A percentile compares a stretch with the other conserved stretches of the same genome.
Evolutionary conservation across 2,329 filamentous ascomycete genomes (phyloP).

Genomic region (Salinomyces thailandicus): DNA sequence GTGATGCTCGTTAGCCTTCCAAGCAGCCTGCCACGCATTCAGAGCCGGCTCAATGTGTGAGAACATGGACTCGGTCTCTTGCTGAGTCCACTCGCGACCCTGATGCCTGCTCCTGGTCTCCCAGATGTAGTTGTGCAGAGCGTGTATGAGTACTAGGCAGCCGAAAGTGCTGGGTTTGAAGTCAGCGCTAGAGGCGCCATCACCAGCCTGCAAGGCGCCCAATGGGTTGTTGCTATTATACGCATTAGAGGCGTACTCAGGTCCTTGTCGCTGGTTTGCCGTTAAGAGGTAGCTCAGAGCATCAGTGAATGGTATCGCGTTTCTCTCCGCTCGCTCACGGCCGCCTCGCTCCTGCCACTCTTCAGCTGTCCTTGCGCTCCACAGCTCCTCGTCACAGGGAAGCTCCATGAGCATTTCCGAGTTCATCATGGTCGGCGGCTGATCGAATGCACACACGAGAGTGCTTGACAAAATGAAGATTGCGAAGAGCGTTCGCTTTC

Average conservation of each 20-base stretch:
- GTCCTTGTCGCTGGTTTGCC: slow-evolving; percentile 52
- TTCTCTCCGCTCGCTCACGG: slow-evolving; percentile 55
- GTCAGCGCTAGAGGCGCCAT: slow-evolving; percentile 40
- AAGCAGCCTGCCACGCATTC: slow-evolving; percentile 87
- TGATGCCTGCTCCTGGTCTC: slow-evolving; percentile 86
- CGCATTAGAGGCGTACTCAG: slow-evolving; percentile 13
- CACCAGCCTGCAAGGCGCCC: slow-evolving; percentile 12
- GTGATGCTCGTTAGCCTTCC: slow-evolving; percentile 77
- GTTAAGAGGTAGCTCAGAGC: slow-evolving; percentile 72
- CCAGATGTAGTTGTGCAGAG: slow-evolving; percentile 97
- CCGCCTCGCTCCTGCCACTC: slow-evolving; percentile 73
- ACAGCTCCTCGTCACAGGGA: slow-evolving; percentile 88
- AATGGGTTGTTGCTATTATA: slow-evolving; percentile 18
- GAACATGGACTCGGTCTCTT: slow-evolving; percentile 94
- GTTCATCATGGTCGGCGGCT: slow-evolving; percentile 81
- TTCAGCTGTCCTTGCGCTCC: slow-evolving; percentile 71
- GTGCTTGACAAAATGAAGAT: slow-evolving; percentile 89
- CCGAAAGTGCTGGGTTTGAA: slow-evolving; percentile 83
- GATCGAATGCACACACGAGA: slow-evolving; percentile 84
- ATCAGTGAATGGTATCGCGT: slow-evolving; percentile 66
- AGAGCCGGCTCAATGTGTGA: slow-evolving; percentile 87
- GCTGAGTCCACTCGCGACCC: slow-evolving; percentile 77
- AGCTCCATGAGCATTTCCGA: slow-evolving; percentile 84
- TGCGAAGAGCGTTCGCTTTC: slow-evolving; percentile 83
- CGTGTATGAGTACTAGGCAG: slow-evolving; percentile 83